phyloP scores from a whole-genome alignment of 2,329 filamentous ascomycete species.

The Graphium sp. region DNA sequence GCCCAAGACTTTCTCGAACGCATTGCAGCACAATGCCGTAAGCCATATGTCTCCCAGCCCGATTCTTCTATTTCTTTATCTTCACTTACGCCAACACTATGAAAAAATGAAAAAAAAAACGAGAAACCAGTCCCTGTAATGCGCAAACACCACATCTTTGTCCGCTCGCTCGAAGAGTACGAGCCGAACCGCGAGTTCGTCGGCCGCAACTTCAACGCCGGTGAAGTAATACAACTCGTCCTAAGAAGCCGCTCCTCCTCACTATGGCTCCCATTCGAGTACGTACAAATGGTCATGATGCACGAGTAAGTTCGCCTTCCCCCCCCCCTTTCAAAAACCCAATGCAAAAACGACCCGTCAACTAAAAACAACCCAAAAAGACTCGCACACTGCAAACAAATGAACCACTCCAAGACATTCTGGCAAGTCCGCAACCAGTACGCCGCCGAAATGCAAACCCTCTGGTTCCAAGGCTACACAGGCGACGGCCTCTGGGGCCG shows the following conservation, averaged over 20 bases:
- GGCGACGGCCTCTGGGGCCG: slow-evolving; percentile 76
- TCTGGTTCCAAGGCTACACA: slow-evolving; percentile 57
- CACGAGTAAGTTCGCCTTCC: slow-evolving; percentile 38
- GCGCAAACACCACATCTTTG: slow-evolving; percentile 44
- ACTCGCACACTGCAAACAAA: slow-evolving; percentile 74
- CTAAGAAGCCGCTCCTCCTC: slow-evolving; percentile 47
- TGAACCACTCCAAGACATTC: slow-evolving; percentile 74
- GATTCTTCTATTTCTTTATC: too few species aligned
- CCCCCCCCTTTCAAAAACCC: not conserved
- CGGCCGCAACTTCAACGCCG: slow-evolving; percentile 80
- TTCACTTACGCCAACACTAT: slow-evolving; percentile 1
- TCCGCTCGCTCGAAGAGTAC: slow-evolving; percentile 60
- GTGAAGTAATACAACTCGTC: slow-evolving; percentile 74
- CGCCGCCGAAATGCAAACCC: slow-evolving; percentile 48
- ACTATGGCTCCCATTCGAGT: slow-evolving; percentile 64
- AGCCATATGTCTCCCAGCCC: slow-evolving; percentile 8
- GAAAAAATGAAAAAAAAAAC: too few species aligned
- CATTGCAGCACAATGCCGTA: slow-evolving; percentile 65
- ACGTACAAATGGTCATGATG: slow-evolving; percentile 93
- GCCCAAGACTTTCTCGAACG: slow-evolving; percentile 58
- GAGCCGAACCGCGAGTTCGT: slow-evolving; percentile 69
- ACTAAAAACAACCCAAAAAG: slow-evolving; percentile 11
- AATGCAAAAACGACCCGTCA: not conserved
- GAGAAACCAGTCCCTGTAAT: slow-evolving; percentile 43
- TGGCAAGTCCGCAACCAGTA: slow-evolving; percentile 66